phyloP scores from a whole-genome alignment of 371 early-diverging fungal species.

The Apophysomyces variabilis region DNA sequence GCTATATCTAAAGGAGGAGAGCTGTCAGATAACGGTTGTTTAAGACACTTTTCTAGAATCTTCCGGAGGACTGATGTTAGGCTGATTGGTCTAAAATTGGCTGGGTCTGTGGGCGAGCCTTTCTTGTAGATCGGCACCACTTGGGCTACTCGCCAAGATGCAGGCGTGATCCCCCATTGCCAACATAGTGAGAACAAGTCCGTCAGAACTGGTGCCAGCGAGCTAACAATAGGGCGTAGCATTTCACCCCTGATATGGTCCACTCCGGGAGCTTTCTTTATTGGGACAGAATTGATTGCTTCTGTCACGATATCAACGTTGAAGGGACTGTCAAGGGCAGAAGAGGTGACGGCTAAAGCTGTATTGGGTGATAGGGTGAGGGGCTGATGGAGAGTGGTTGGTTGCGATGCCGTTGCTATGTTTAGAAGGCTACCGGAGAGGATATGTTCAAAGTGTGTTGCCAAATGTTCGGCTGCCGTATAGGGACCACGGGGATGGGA shows the following conservation, averaged over 20 bases:
- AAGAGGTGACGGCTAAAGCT: background rate
- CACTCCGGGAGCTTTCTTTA: slow-evolving; percentile 26
- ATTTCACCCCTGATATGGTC: slow-evolving; percentile 30
- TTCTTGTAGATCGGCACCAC: slow-evolving; percentile 21
- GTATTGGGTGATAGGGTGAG: background rate
- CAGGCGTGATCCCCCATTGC: slow-evolving; percentile 9
- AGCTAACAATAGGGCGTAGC: slow-evolving; percentile 16
- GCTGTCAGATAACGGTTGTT: background rate
- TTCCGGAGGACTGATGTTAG: slow-evolving; percentile 25
- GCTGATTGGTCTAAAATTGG: slow-evolving; percentile 30
- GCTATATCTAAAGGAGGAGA: slow-evolving; percentile 22
- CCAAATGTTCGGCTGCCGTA: background rate
- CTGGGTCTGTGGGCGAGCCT: slow-evolving; percentile 11
- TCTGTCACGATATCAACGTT: background rate
- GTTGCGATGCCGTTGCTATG: background rate
- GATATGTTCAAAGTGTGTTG: background rate
- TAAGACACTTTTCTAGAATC: slow-evolving; percentile 18
- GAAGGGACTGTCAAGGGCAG: background rate
- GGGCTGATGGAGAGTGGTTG: background rate
- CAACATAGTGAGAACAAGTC: slow-evolving; percentile 19
- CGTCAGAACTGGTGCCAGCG: slow-evolving; percentile 2
- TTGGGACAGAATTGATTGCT: slow-evolving; percentile 12
- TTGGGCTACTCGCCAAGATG: slow-evolving; percentile 17
- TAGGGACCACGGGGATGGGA: too few species aligned
- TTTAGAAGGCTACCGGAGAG: background rate